These are phyloP conservation scores for Monosporascus cannonballus DNA, from an alignment of 2,329 filamentous ascomycete genomes.

Conservation along the genomic window DNA sequence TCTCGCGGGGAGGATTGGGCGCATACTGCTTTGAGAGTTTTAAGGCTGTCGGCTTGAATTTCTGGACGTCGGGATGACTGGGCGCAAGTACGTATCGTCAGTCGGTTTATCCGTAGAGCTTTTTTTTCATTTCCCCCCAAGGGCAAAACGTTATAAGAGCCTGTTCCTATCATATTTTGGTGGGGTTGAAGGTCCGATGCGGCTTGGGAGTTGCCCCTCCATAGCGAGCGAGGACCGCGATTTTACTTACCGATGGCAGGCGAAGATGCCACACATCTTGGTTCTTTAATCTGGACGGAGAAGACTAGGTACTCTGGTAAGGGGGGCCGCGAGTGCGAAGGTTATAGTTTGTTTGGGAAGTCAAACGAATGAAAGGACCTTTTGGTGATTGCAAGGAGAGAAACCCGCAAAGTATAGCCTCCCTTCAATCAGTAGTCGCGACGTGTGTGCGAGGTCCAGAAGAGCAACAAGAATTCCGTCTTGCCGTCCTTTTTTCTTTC, in stretches of 20 bases:
- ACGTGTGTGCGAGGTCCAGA: background rate
- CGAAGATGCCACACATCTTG: slow-evolving; percentile 96
- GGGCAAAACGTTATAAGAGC: too few relatives aligned
- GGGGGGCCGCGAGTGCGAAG: too few relatives aligned
- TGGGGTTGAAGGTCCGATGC: slow-evolving; percentile 26
- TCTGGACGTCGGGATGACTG: slow-evolving; percentile 86
- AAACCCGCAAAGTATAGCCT: too few relatives aligned
- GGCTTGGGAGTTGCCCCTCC: slow-evolving; percentile 31
- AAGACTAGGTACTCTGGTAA: background rate
- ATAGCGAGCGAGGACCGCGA: slow-evolving; percentile 13
- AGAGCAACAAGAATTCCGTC: background rate
- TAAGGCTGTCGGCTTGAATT: slow-evolving; percentile 93
- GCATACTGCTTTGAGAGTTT: slow-evolving; percentile 90
- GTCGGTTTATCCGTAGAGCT: background rate
- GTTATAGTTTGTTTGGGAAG: background rate
- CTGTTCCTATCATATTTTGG: slow-evolving; percentile 1
- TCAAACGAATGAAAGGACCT: background rate
- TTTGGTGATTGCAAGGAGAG: too few relatives aligned
- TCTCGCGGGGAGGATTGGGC: slow-evolving; percentile 29
- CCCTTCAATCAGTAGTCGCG: background rate
- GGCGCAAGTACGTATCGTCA: slow-evolving; percentile 16
- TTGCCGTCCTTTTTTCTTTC: background rate
- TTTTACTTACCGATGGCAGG: slow-evolving; percentile 73
- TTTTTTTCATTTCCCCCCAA: background rate
- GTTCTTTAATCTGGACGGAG: slow-evolving; percentile 18